Percentiles rank a stretch among this genome's conserved stretches.
Conservation (phyloP, 768 basidiomycete species). For the Pluteus cervinus region DNA sequence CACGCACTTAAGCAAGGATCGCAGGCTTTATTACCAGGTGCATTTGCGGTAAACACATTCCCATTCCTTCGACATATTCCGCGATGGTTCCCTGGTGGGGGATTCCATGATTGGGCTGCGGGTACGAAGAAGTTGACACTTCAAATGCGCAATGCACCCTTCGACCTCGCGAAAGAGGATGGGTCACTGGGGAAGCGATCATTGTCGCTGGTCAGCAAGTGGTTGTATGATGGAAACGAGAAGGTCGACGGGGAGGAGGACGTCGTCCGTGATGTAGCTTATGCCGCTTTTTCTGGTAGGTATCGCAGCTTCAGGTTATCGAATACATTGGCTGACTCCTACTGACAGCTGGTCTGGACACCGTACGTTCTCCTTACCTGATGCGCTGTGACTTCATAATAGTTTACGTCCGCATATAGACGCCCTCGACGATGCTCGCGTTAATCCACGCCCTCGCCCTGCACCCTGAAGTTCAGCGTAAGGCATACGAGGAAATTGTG, state of each 20-base stretch:
- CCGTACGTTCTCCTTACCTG: not conserved
- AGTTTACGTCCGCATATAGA: not conserved
- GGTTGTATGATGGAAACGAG: constrained; percentile 10
- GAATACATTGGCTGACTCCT: too few relatives aligned
- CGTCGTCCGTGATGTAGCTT: constrained; percentile 1
- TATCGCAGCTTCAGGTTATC: too few relatives aligned
- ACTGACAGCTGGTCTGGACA: not conserved
- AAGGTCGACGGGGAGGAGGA: constrained; percentile 10
- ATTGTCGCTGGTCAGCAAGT: not conserved
- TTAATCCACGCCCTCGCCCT: not conserved
- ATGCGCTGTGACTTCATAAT: not conserved
- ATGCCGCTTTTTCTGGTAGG: constrained; percentile 2
- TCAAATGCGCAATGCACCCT: constrained; percentile 12
- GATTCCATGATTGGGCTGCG: constrained; percentile 16
- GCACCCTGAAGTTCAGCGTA: not conserved
- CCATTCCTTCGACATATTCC: constrained; percentile 28
- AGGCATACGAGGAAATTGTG: constrained; percentile 1
- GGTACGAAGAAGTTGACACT: constrained; percentile 5
- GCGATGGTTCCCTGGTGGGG: constrained; percentile 28
- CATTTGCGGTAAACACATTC: constrained; percentile 19
- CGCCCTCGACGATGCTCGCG: not conserved
- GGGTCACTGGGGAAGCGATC: too few relatives aligned
- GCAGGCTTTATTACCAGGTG: constrained; percentile 16
- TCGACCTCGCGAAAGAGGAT: not conserved
- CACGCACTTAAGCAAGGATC: constrained; percentile 8